Base-by-base conservation (phyloP, 139 green algal genomes). In the Asterochloris sp. region DNA sequence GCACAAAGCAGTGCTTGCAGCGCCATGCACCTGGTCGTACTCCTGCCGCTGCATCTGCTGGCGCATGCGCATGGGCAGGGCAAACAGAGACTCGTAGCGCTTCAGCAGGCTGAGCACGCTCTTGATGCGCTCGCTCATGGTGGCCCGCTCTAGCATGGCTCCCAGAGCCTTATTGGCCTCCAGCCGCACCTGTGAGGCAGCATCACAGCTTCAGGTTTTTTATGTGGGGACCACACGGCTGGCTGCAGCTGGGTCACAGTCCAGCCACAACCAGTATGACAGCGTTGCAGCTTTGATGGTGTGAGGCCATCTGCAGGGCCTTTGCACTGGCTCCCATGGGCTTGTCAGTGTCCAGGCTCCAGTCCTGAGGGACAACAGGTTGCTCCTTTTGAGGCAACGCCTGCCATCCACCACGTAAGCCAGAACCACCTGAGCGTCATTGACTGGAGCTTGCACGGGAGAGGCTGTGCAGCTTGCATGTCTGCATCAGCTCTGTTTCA, bases 71-170 rank as follows among this genome's bases (percentile, higher is more conserved):
- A 82, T 78, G 11, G 92, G 92, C 86, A 94, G 85, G 27, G 85
- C 69, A 69, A 96, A 93, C 27, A 95, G 80, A 16, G 84, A 83
- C 73, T 94, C 89, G 82, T 95, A 95, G 71, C 90, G 87, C 74
- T 88, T 79, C 68, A 96, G 82, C 78, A 95, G 71, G 12, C 69
- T 75, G 29, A 91, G 78, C 66, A 95, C 89, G 21, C 74, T 81
- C 15, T 84, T 82, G 67, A 95, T 91, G 83, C 90, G 88, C 27
- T 95, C 90, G 14, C 87, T 86, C 76, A 88, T 86, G 61, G 78
- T 69, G 21, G 91, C 87, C 4, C 92, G 78, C 60, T 92, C 87
- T 63, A 95, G 81, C 68, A 96, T 79, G 11, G 66, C 69, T 2
- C 84, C 89, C 85, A 93, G 92, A 0, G 88, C 89, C 14, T 63